Percentiles rank a stretch among this genome's conserved stretches.
Evolutionary conservation across 805 yeast genomes (phyloP).

Genomic region (Metschnikowia orientalis): DNA sequence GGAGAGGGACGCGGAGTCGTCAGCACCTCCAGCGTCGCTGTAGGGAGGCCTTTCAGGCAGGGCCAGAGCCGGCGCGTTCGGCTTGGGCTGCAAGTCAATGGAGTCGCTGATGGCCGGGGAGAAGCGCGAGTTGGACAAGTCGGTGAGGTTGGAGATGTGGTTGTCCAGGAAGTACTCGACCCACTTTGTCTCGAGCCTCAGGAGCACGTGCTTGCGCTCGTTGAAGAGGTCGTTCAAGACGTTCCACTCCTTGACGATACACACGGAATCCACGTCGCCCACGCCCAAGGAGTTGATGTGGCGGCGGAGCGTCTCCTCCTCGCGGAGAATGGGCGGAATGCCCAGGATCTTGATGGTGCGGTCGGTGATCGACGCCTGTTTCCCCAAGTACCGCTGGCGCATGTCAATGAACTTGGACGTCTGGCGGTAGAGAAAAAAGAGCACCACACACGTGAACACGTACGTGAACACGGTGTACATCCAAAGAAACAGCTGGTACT

Average conservation of each 20-base stretch:
- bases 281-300: conserved; percentile 76
- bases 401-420: conserved; percentile 70
- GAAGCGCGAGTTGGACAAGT: conserved; percentile 25
- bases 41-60: too few relatives aligned
- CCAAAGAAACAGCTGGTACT: conserved; percentile 64
- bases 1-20: conserved; percentile 1
- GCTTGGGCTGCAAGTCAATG: conserved; percentile 22
- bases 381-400: conserved; percentile 78
- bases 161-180: conserved; percentile 52
- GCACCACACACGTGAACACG: conserved; percentile 68
- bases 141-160: conserved; percentile 27
- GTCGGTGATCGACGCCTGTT: conserved; percentile 85
- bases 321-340: conserved; percentile 76
- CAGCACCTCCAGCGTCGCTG: too few relatives aligned
- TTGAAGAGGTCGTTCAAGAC: conserved; percentile 62
- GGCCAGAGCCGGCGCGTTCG: too few relatives aligned
- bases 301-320: conserved; percentile 60
- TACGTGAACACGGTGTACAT: conserved; percentile 84
- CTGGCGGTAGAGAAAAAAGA: conserved; percentile 58
- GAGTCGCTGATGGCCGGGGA: conserved; percentile 28
- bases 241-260: conserved; percentile 86
- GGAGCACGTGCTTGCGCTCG: conserved; percentile 50
- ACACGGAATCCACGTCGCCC: conserved; percentile 72
- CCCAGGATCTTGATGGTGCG: conserved; percentile 86
- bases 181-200: conserved; percentile 67